phyloP scores from a whole-genome alignment of 169 alveolate genomes.

The Amoebophrya sp. region DNA sequence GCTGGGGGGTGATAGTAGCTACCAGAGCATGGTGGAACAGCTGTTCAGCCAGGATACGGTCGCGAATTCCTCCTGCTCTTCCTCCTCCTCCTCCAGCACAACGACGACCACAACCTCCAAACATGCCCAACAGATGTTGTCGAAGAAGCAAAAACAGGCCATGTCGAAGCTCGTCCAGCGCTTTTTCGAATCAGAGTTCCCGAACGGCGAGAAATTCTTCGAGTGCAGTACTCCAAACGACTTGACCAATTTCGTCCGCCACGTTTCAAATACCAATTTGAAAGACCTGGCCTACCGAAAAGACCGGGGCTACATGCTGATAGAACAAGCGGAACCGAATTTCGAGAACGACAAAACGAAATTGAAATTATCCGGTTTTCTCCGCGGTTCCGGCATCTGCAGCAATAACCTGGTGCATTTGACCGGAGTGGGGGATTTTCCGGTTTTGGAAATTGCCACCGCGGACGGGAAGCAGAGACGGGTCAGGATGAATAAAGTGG shows the following conservation, averaged over 20 bases:
- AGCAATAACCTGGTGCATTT: constrained; percentile 48
- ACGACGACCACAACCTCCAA: not conserved
- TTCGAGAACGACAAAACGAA: not conserved
- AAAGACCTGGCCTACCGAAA: not conserved
- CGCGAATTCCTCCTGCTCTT: not conserved
- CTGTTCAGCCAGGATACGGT: not conserved
- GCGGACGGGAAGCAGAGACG: not conserved
- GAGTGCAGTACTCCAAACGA: not conserved
- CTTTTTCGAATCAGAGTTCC: not conserved
- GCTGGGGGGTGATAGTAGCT: not conserved
- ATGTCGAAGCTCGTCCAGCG: not conserved
- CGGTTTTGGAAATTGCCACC: constrained; percentile 36
- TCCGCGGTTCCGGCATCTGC: constrained; percentile 24
- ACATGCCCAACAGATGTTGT: not conserved
- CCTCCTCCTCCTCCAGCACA: not conserved
- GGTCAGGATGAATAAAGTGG: constrained; percentile 30
- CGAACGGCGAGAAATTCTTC: not conserved
- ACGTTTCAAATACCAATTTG: not conserved
- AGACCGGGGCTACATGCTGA: constrained; percentile 10
- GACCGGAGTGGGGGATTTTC: constrained; percentile 53
- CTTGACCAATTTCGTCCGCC: not conserved
- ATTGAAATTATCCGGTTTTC: not conserved
- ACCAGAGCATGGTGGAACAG: not conserved
- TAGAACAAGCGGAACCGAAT: not conserved
- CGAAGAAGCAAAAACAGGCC: not conserved